Base-by-base conservation (phyloP, 179 eudicot genomes). In the Silene noctiflora region DNA sequence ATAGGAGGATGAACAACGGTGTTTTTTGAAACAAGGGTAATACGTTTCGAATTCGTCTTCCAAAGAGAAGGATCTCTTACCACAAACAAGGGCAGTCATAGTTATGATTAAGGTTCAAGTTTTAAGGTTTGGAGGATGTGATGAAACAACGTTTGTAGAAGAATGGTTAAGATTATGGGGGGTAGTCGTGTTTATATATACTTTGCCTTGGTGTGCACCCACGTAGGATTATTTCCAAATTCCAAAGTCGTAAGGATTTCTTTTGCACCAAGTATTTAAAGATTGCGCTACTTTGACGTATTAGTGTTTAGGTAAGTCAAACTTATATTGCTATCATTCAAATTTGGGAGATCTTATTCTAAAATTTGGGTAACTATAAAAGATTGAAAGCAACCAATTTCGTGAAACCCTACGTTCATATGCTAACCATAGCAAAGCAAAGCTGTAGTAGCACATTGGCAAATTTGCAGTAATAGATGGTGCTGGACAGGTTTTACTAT, bases 1-100 rank as follows among this genome's bases (percentile, higher is more conserved):
- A 66, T 59, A 62, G 12, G 67, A 62, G 3, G 71, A 71, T 46
- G 61, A 12, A 46, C 60, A 51, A 70, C 61, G 35, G 60, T 70
- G 39, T 70, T 14, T 46, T 0, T 70, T 70, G 20, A 21, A 22
- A 2, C 61, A 46, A 22, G 59, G 72, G 58, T 69, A 44, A 44
- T 46, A 69, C 8, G 19, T 44, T 22, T 69, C 73, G 58, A 69
- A 3, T 0, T 69, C 73, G 59, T 69, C 73, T 46, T 69, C 73
- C 3, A 69, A 69, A 10, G 27, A 19, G 31, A 44, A 46, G 9
- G 73, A 46, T 69, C 73, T 20, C 17, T 44, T 69, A 19, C 73
- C 73, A 46, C 58, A 69, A 9, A 59, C 63, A 20, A 19, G 7
- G 2, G 24, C 24, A n/a, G 24, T 21, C 24, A n/a, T 60, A 10